Percentiles rank a stretch among this genome's conserved stretches.
phyloP scores from a whole-genome alignment of 129 eudicot genomes.

The Saussurea involucrata region DNA sequence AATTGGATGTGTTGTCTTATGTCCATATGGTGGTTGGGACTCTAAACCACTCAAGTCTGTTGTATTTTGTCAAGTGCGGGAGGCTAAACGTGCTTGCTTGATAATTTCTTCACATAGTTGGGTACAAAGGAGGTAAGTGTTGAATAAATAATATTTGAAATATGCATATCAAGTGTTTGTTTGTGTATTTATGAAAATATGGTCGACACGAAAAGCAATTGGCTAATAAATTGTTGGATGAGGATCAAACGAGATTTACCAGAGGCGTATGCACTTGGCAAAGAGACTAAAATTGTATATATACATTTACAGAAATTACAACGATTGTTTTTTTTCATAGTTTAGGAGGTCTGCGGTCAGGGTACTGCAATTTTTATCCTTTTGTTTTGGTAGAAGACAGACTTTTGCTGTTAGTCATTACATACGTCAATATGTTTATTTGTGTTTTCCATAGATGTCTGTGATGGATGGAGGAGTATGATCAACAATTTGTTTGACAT shows the following conservation, averaged over 20 bases:
- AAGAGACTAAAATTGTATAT: constrained; percentile 87
- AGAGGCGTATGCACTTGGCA: constrained; percentile 71
- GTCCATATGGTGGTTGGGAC: constrained; percentile 88
- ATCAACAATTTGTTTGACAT: not conserved
- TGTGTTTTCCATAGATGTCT: not conserved
- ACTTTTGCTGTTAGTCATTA: not conserved
- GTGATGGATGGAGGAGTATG: not conserved
- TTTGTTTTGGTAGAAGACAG: too few relatives aligned
- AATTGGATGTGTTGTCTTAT: constrained; percentile 86
- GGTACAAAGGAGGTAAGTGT: constrained; percentile 78
- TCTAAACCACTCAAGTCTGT: constrained; percentile 85
- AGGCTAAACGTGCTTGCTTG: constrained; percentile 91
- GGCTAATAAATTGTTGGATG: constrained; percentile 83
- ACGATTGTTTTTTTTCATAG: not conserved
- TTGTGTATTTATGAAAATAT: not conserved
- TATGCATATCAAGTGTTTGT: not conserved
- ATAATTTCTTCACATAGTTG: constrained; percentile 87
- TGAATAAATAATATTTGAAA: too few relatives aligned
- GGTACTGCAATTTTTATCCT: not conserved
- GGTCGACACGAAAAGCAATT: constrained; percentile 59
- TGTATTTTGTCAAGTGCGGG: constrained; percentile 99
- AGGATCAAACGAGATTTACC: constrained; percentile 93
- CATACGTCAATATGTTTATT: constrained; percentile 20
- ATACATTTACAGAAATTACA: constrained; percentile 52
- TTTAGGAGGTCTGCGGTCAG: not conserved